These are phyloP conservation scores for Neurospora terricola DNA, from an alignment of 495 filamentous ascomycete species.

Conservation along the genomic window DNA sequence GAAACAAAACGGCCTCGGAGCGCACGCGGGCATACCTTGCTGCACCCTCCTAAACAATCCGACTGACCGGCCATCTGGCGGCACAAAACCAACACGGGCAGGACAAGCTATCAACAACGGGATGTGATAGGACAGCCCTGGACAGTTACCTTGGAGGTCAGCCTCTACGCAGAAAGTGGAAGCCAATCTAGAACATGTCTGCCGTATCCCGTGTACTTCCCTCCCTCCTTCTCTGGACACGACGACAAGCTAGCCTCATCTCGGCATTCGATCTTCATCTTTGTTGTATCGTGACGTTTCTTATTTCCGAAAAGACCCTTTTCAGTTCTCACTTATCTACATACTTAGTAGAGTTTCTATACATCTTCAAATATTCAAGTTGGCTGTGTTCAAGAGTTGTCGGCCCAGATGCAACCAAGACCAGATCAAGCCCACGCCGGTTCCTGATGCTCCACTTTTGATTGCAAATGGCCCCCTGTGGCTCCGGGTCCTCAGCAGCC, in stretches of 20 bases:
- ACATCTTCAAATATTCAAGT: background rate
- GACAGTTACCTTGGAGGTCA: background rate
- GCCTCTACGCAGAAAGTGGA: background rate
- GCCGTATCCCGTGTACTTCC: background rate
- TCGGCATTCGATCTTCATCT: background rate
- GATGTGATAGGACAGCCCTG: background rate
- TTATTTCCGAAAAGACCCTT: background rate
- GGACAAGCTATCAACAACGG: background rate
- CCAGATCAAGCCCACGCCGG: conserved; percentile 2
- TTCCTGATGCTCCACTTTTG: conserved; percentile 17
- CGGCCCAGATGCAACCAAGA: background rate
- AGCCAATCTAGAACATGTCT: background rate
- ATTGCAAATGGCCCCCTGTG: conserved; percentile 12
- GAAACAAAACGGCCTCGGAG: background rate
- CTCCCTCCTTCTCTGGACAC: background rate
- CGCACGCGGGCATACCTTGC: background rate
- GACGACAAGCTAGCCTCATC: background rate
- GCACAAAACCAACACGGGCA: background rate
- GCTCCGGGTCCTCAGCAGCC: background rate
- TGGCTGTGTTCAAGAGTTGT: background rate
- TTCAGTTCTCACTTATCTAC: background rate
- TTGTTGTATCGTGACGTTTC: background rate
- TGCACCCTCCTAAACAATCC: background rate
- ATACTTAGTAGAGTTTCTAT: background rate
- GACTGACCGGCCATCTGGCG: background rate